A percentile compares a stretch with the other conserved stretches of the same genome.
Conservation (phyloP, 2,329 filamentous ascomycete species). For the Neurospora sp. region DNA sequence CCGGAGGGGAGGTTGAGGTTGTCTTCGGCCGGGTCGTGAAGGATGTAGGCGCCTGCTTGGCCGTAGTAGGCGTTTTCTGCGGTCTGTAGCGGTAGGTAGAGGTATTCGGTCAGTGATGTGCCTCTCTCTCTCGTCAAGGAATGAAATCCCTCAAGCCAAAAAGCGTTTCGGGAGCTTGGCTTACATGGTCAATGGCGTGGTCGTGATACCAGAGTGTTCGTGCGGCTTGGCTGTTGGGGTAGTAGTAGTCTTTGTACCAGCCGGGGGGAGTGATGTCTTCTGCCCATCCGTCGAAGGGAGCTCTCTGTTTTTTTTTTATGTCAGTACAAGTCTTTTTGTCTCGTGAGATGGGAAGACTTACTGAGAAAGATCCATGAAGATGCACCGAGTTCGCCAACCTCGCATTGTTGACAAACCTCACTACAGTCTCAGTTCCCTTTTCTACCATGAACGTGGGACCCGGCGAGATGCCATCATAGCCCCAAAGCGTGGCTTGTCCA, state of each 20-base stretch:
- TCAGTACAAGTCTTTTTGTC: not conserved
- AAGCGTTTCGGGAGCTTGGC: too few relatives aligned
- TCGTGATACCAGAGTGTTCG: constrained; percentile 45
- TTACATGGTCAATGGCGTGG: constrained; percentile 21
- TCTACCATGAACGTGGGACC: constrained; percentile 38
- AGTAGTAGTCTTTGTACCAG: constrained; percentile 47
- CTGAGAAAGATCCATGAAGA: constrained; percentile 38
- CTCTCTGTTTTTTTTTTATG: constrained; percentile 16
- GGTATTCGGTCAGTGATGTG: too few relatives aligned
- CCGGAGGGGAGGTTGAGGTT: constrained; percentile 31
- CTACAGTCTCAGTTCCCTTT: constrained; percentile 35
- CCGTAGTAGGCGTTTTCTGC: constrained; percentile 42
- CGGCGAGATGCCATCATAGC: constrained; percentile 40
- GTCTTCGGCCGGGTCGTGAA: constrained; percentile 35
- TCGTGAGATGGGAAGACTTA: not conserved
- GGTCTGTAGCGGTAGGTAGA: constrained; percentile 20
- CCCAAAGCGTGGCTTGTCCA: constrained; percentile 18
- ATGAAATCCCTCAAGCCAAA: too few relatives aligned
- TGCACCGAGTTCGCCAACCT: constrained; percentile 32
- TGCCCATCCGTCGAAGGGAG: constrained; percentile 39
- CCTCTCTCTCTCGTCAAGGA: too few relatives aligned
- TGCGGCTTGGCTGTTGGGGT: constrained; percentile 39
- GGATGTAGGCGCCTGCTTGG: constrained; percentile 40
- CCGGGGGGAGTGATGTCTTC: constrained; percentile 35
- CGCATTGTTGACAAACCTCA: constrained; percentile 37